A percentile compares a stretch with the other conserved stretches of the same genome.
phyloP scores from a whole-genome alignment of 805 yeast genomes.

The Kodamaea jinghongensis region DNA sequence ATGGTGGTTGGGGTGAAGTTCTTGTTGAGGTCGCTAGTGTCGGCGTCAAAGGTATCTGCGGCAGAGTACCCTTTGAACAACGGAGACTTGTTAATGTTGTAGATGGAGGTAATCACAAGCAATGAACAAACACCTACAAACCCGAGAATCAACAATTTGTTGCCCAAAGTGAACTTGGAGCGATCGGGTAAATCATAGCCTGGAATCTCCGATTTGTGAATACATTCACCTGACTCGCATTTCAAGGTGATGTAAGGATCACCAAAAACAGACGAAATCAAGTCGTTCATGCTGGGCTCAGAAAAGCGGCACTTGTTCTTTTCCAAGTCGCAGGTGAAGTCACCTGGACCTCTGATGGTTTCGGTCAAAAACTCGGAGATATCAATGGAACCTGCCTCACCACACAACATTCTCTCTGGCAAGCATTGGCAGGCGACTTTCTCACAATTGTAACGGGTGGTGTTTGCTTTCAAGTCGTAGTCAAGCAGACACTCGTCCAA shows the following conservation, averaged over 20 bases:
- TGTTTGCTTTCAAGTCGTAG: constrained; percentile 57
- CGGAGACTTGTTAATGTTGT: constrained; percentile 59
- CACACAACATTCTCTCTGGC: constrained; percentile 92
- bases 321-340: constrained; percentile 72
- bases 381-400: constrained; percentile 90
- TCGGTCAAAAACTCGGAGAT: constrained; percentile 89
- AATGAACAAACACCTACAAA: constrained; percentile 44
- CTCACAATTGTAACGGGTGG: constrained; percentile 76
- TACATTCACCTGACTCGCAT: constrained; percentile 86
- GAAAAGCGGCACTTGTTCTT: constrained; percentile 70
- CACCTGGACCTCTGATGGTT: constrained; percentile 91
- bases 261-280: constrained; percentile 90
- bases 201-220: constrained; percentile 90
- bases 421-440: constrained; percentile 82
- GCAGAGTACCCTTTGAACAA: constrained; percentile 43
- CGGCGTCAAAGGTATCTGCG: constrained; percentile 32
- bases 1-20: constrained; percentile 66
- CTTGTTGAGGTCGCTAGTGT: constrained; percentile 44
- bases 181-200: constrained; percentile 74
- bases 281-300: constrained; percentile 94
- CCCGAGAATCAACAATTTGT: constrained; percentile 45
- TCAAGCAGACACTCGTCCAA: constrained; percentile 69
- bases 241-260: constrained; percentile 81
- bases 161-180: constrained; percentile 42
- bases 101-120: constrained; percentile 40